Evolutionary conservation across 345 rosid species (phyloP).

Genomic region (Hevea brasiliensis): DNA sequence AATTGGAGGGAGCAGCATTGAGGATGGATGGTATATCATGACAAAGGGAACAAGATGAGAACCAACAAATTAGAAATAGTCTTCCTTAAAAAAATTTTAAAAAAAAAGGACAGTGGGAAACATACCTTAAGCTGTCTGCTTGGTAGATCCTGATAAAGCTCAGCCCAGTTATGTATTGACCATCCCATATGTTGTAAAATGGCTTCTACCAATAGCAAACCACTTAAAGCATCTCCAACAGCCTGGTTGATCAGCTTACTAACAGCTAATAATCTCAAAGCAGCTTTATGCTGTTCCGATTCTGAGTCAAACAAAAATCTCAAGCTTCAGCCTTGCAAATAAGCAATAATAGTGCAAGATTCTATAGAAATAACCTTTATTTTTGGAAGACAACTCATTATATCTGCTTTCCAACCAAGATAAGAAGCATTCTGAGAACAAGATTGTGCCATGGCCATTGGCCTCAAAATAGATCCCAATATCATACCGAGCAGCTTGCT

Average conservation of each 20-base stretch:
- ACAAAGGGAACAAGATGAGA: neutral
- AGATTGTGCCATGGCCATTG: slow-evolving; percentile 95
- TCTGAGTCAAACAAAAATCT: slow-evolving; percentile 38
- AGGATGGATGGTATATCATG: neutral
- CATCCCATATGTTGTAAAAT: slow-evolving; percentile 74
- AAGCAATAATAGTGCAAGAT: slow-evolving; percentile 1
- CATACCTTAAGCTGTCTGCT: slow-evolving; percentile 85
- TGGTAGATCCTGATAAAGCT: slow-evolving; percentile 81
- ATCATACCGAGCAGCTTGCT: slow-evolving; percentile 76
- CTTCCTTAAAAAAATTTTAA: neutral
- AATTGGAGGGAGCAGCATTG: neutral
- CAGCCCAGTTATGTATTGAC: slow-evolving; percentile 78
- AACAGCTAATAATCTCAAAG: slow-evolving; percentile 67
- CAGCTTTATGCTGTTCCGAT: slow-evolving; percentile 74
- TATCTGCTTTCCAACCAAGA: slow-evolving; percentile 53
- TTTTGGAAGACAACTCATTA: slow-evolving; percentile 41
- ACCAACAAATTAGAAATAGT: neutral
- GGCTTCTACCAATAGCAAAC: slow-evolving; percentile 83
- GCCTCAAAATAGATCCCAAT: slow-evolving; percentile 96
- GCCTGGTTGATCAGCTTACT: slow-evolving; percentile 93
- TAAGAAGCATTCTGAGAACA: slow-evolving; percentile 64
- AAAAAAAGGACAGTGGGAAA: slow-evolving; percentile 7
- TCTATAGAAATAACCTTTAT: slow-evolving; percentile 44
- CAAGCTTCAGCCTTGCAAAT: neutral
- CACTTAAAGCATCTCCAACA: slow-evolving; percentile 91